Evolutionary conservation across 352 stramenopile genomes (phyloP), one percentile per base, ranked within the genome.

Genomic region (Phytophthora hybrid): DNA sequence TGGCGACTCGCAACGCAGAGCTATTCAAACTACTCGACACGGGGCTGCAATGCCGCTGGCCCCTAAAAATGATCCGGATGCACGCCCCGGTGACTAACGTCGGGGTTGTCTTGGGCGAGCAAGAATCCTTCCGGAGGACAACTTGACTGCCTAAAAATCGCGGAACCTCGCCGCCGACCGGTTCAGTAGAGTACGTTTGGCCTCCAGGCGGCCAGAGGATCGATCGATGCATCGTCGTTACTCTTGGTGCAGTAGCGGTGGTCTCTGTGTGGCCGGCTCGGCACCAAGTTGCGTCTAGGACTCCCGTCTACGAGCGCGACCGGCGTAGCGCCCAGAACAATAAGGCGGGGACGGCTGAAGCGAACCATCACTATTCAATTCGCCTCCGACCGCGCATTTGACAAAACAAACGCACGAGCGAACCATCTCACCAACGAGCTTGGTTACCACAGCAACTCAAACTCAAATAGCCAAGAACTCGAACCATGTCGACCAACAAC

Each of bases 181-280:
- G 71, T 81, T 81, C 74, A 79, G 74, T 81, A 74, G 74, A 81
- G 71, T 81, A 69, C 74, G 71, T 63, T 81, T 13, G 39, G 31
- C 66, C 62, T 79, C 68, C 66, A 81, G 70, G 74, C 53, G 54
- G 70, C 59, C 56, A 56, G 62, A 39, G 63, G 21, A 37, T 59
- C 37, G 61, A 54, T 79, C 71, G 74, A 71, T 64, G 44, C 71
- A 69, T 81, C 72, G 74, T 81, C 37, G 53, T 63, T 78, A 76
- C 58, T 76, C 53, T 81, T 72, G 74, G 62, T 81, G 66, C 23
- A 69, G 63, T 74, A 66, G 73, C 58, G 54, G 39, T 47, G 61
- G 59, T 32, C 63, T 11, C n/a, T 57, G 68, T 78, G 66, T 73
- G 56, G 68, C 49, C 63, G 63, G 61, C 51, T 63, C 54, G 53